A percentile compares a stretch with the other conserved stretches of the same genome.
Conservation (phyloP, 2,329 filamentous ascomycete species). For the Phialemoniopsis sp. region DNA sequence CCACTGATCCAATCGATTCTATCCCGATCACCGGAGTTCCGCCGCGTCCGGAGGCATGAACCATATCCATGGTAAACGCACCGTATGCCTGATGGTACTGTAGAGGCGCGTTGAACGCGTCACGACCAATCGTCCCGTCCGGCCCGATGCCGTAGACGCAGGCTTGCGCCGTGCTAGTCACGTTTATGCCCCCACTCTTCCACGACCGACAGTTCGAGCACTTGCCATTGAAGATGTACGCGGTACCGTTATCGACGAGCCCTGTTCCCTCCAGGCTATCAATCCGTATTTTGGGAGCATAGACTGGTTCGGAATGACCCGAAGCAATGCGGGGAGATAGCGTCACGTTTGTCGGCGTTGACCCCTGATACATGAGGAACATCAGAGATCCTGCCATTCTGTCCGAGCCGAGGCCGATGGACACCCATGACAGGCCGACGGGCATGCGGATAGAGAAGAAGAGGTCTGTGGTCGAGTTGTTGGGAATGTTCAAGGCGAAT, state of each 20-base stretch:
- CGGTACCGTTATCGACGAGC: constrained; percentile 35
- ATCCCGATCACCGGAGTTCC: too few species aligned
- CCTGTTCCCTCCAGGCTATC: constrained; percentile 42
- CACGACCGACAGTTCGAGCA: constrained; percentile 52
- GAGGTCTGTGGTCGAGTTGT: constrained; percentile 39
- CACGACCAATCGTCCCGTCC: constrained; percentile 33
- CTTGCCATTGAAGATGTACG: constrained; percentile 44
- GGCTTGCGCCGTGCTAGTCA: constrained; percentile 37
- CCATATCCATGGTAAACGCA: constrained; percentile 51
- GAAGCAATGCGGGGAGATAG: constrained; percentile 49
- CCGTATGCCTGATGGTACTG: constrained; percentile 51
- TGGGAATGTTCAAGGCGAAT: constrained; percentile 47
- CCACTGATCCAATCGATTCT: too few species aligned
- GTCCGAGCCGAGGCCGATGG: constrained; percentile 48
- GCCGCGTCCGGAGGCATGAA: constrained; percentile 39
- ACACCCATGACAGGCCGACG: constrained; percentile 48
- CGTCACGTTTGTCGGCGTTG: constrained; percentile 43
- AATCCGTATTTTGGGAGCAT: constrained; percentile 36
- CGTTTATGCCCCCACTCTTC: constrained; percentile 46
- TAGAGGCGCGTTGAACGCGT: constrained; percentile 37
- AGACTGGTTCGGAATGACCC: constrained; percentile 47
- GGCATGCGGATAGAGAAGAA: constrained; percentile 47
- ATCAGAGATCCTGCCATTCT: too few species aligned
- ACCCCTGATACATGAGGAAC: constrained; percentile 50
- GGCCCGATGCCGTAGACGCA: constrained; percentile 56